Base-by-base conservation (phyloP, 441 rosid species). In the Mallotus repandus region DNA sequence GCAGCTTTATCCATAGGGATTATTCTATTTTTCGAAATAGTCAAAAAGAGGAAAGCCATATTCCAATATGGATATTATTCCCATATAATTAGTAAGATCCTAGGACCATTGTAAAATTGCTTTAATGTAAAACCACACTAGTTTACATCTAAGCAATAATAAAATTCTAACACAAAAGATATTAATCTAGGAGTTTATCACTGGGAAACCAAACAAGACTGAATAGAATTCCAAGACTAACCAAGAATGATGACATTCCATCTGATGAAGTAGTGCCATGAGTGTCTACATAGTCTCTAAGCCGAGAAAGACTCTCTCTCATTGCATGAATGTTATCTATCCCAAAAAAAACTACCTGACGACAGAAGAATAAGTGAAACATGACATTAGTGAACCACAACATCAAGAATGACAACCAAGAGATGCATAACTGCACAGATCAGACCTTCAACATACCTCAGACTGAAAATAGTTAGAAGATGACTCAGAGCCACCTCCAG, bases 401-500 rank as follows among this genome's bases (percentile, higher is more conserved):
- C 48, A 68, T 55, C 52, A 81, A 73, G 70, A 56, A 54, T 87
- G 84, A 62, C 71, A 49, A 78, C 52, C 68, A 74, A 75, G 46
- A 79, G 77, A 78, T 50, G 72, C 70, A 64, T 21, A 75, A 70
- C 71, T 74, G 68, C 65, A 66, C 75, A 75, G 59, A 64, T 71
- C 81, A 78, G 76, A 77, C 76, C 69, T 77, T 76, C 72, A 35
- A 78, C 83, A 73, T 62, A 94, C 99, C 93, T 96, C 99, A 76
- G 98, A 96, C 70, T 90, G 97, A 76, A 87, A 82, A 86, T 96
- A 96, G 78, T 96, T 83, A 70, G 98, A 86, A 80, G 99, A 91
- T 41, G 99, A 96, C 81, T 96, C 98, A 1, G 98, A 94, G 80
- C 99, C 99, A 81, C 99, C 99, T 77, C 99, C 99, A 96, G 81